Evolutionary conservation across 2,329 filamentous ascomycete species (phyloP).

Genomic region (Pestalotiopsis sp.): DNA sequence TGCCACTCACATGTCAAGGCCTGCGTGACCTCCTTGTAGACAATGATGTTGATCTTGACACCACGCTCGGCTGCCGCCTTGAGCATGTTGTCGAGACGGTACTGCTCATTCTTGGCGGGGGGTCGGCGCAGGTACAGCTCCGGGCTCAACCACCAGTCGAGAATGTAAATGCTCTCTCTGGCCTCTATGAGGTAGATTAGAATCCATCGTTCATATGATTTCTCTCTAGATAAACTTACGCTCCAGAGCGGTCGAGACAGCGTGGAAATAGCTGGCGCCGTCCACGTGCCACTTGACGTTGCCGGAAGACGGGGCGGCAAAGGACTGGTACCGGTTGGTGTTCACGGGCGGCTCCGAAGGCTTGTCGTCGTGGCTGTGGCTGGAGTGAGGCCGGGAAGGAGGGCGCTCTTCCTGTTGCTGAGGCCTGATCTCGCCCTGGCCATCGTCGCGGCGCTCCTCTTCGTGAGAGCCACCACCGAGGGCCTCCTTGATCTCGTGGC

Average conservation of each 20-base stretch:
- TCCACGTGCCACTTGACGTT: conserved; percentile 90
- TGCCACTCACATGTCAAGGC: conserved; percentile 73
- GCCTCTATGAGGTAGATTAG: conserved; percentile 52
- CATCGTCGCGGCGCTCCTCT: conserved; percentile 39
- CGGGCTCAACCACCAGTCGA: conserved; percentile 90
- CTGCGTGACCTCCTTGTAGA: conserved; percentile 89
- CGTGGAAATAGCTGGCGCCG: conserved; percentile 83
- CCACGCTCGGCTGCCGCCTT: conserved; percentile 81
- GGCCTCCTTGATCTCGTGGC: conserved; percentile 42
- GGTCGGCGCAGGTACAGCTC: conserved; percentile 87
- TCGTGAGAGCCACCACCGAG: conserved; percentile 37
- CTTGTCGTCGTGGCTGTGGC: conserved; percentile 18
- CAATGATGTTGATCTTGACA: conserved; percentile 81
- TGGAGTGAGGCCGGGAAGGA: conserved; percentile 19
- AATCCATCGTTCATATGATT: background rate
- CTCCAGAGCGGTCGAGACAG: conserved; percentile 79
- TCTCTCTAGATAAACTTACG: conserved; percentile 34
- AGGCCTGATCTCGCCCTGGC: conserved; percentile 5
- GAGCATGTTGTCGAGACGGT: conserved; percentile 82
- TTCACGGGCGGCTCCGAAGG: conserved; percentile 39
- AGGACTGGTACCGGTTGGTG: conserved; percentile 63
- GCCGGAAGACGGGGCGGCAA: conserved; percentile 72
- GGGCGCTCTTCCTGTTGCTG: conserved; percentile 28
- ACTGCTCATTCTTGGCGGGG: conserved; percentile 78
- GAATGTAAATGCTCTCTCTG: conserved; percentile 77